Base-by-base conservation (phyloP, 306 rosid genomes). In the Senna tora region DNA sequence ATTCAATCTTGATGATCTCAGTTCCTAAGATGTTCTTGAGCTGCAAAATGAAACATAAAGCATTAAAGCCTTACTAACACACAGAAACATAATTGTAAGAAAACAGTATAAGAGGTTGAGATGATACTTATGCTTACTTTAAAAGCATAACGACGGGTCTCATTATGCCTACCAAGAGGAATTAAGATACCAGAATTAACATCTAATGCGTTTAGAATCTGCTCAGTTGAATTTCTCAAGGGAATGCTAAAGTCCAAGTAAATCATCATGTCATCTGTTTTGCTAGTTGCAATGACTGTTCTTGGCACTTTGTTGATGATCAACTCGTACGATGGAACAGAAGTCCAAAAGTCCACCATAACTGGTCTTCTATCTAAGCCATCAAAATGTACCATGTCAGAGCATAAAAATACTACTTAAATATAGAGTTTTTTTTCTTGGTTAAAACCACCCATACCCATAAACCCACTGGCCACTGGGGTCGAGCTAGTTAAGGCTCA, bases 301-400 rank as follows among this genome's bases (percentile, higher is more conserved):
- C 95, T 82, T 69, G 86, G 89, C 67, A 79, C 71, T 56, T 84
- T 88, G 43, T 80, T 69, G 22, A 86, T 79, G 75, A 76, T 72
- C 81, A 89, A 51, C 79, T 80, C 95, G 12, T 82, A 79, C 13
- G 91, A 83, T 58, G 91, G 85, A 78, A 86, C 87, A n/a, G 89
- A 73, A 28, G 95, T 80, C 95, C 95, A 89, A 36, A 89, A 78
- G 66, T 89, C 95, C 45, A 74, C 89, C 30, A 47, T 71, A 55
- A 86, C 86, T 17, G 88, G 86, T 49, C 95, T 83, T 83, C 89
- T 84, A 81, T 89, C 95, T 89, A 73, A 68, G 41, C 41, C 53
- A 76, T 65, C 20, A 74, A 39, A 75, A 69, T 28, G 52, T 47
- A 69, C 14, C 9, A 34, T 19, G 15, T 52, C 28, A 66, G 73